These are phyloP conservation scores for Tetrahymena thermophila DNA, from an alignment of 73 alveolate genomes.

Conservation along the genomic window DNA sequence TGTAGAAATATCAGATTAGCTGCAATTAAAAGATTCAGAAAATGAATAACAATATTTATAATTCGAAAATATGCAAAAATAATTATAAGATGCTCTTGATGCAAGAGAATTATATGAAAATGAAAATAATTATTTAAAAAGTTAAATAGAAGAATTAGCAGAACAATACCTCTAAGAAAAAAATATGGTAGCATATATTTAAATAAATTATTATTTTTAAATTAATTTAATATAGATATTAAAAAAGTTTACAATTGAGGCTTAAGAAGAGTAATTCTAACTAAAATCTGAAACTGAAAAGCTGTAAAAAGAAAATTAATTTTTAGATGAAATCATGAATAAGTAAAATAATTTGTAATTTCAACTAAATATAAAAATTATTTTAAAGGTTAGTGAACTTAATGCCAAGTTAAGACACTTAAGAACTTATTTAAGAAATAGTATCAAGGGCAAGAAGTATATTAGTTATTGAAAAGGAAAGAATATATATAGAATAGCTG, in stretches of 20 bases:
- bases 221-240: neutral
- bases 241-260: neutral
- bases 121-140: neutral
- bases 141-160: neutral
- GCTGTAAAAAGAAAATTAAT: neutral
- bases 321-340: neutral
- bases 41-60: neutral
- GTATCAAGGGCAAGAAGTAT: neutral
- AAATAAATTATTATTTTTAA: too few species aligned
- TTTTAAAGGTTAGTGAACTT: neutral
- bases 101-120: neutral
- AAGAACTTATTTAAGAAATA: neutral
- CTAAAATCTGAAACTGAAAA: neutral
- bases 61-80: neutral
- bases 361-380: neutral
- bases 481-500: neutral
- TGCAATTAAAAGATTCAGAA: neutral
- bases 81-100: neutral
- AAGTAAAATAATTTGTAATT: neutral
- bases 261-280: neutral
- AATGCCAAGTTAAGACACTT: neutral
- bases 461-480: neutral
- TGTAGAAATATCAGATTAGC: neutral
- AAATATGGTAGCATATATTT: neutral
- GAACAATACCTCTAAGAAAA: neutral